Percentiles rank a stretch among this genome's conserved stretches.
Conservation (phyloP, 306 rosid genomes). For the Parietaria judaica region DNA sequence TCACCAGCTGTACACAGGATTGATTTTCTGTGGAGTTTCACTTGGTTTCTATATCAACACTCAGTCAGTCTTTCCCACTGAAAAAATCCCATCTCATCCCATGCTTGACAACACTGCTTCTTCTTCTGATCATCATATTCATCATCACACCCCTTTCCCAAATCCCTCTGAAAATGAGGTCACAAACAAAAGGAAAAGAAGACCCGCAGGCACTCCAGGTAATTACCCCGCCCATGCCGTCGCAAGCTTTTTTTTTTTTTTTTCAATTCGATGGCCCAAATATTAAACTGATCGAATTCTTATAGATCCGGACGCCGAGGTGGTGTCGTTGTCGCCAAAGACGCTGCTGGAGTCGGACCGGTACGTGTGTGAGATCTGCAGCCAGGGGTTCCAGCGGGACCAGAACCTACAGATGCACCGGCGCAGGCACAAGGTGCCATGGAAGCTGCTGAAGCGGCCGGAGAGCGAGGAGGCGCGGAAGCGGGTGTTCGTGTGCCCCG, state of each 20-base stretch:
- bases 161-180: slow-evolving; percentile 46
- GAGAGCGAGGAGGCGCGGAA: slow-evolving; percentile 58
- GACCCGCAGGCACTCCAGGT: slow-evolving; percentile 99
- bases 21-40: slow-evolving; percentile 6
- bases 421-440: slow-evolving; percentile 83
- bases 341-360: slow-evolving; percentile 80
- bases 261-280: too few relatives aligned
- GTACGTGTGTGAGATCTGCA: slow-evolving; percentile 97
- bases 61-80: slow-evolving; percentile 10
- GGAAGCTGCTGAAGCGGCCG: slow-evolving; percentile 71
- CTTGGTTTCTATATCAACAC: slow-evolving; percentile 2
- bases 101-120: slow-evolving; percentile 54
- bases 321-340: slow-evolving; percentile 82
- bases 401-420: slow-evolving; percentile 99
- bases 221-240: too few relatives aligned
- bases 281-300: too few relatives aligned
- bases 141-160: slow-evolving; percentile 17
- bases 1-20: slow-evolving; percentile 27
- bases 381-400: slow-evolving; percentile 92
- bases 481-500: slow-evolving; percentile 88
- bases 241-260: too few relatives aligned
- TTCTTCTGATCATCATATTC: slow-evolving; percentile 29
- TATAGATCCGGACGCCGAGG: slow-evolving; percentile 99
- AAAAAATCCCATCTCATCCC: slow-evolving; percentile 29
- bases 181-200: slow-evolving; percentile 58